Evolutionary conservation across 768 basidiomycete genomes (phyloP), one percentile per base, ranked within the genome.

Genomic region (Chalciporus sphaerocephalus): DNA sequence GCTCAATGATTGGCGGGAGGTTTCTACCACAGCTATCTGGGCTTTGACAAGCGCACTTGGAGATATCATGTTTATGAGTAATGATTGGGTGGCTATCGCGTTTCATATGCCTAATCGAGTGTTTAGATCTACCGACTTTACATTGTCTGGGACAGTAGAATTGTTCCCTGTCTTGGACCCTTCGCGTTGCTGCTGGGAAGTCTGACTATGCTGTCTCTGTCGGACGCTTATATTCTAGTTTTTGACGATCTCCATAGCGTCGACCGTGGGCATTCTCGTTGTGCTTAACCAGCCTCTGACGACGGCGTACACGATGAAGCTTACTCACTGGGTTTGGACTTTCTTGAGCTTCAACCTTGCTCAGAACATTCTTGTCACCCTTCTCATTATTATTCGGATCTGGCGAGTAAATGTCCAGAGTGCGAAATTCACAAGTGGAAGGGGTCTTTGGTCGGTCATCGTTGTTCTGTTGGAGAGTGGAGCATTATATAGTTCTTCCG

Each of bases 401-500:
- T 49, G 48, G 48, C 37, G 43, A 49, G 2, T 49, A 13, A 45
- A 45, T 5, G 7, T 16, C 24, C 38, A 0, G 16, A 36, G 24
- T 30, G 12, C 32, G 30, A 32, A 32, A n/a, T 40, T 16, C 24
- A 6, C 2, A 5, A 25, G 28, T 13, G 15, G 28, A 9, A 22
- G 3, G 13, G n/a, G 30, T 32, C 24, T 49, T 40, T 39, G 43
- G 43, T 38, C 48, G 3, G 16, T 40, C 33, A 40, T 45, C 16
- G 1, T 44, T n/a, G 43, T 45, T 17, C 25, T 49, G 5, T 22
- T 49, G 48, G 48, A 49, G 20, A 49, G 48, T 28, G 48, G 48
- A 16, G 43, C 48, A 5, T 18, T 49, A 21, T 49, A 49, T n/a
- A 49, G 48, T 24, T 49, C 48, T 8, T 35, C 38, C 10, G 6